phyloP scores from a whole-genome alignment of 2,329 filamentous ascomycete genomes.

The Paraphoma chrysanthemicola region DNA sequence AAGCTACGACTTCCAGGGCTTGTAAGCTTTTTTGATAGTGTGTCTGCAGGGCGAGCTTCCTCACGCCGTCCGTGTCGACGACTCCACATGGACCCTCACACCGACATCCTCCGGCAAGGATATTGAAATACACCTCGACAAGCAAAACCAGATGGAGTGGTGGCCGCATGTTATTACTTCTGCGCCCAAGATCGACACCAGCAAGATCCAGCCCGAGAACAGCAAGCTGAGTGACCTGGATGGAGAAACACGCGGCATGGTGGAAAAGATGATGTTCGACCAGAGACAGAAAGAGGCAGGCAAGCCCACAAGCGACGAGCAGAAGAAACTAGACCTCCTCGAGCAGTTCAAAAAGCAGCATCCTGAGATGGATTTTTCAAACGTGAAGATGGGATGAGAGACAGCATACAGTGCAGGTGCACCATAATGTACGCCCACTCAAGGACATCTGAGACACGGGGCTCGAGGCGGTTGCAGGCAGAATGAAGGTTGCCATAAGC shows the following conservation, averaged over 20 bases:
- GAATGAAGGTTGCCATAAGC: too few relatives aligned
- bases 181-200: slow-evolving; percentile 91
- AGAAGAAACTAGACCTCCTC: slow-evolving; percentile 92
- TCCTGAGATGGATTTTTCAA: slow-evolving; percentile 74
- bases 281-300: slow-evolving; percentile 96
- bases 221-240: slow-evolving; percentile 91
- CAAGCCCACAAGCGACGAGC: slow-evolving; percentile 87
- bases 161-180: slow-evolving; percentile 89
- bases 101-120: slow-evolving; percentile 71
- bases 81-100: slow-evolving; percentile 93
- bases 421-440: too few relatives aligned
- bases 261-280: slow-evolving; percentile 99
- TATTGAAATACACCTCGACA: slow-evolving; percentile 89
- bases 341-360: slow-evolving; percentile 86
- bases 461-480: too few relatives aligned
- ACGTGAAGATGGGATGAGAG: slow-evolving; percentile 64
- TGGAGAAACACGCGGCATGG: slow-evolving; percentile 93
- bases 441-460: too few relatives aligned
- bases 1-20: slow-evolving; percentile 31
- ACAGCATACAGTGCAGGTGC: too few relatives aligned
- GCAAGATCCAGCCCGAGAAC: slow-evolving; percentile 92
- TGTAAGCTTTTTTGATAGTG: slow-evolving; percentile 8
- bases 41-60: slow-evolving; percentile 77
- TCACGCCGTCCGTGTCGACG: slow-evolving; percentile 79
- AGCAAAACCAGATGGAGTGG: slow-evolving; percentile 97